Conservation (phyloP, 2,329 filamentous ascomycete species). For the Fusarium pseudonygamai region DNA sequence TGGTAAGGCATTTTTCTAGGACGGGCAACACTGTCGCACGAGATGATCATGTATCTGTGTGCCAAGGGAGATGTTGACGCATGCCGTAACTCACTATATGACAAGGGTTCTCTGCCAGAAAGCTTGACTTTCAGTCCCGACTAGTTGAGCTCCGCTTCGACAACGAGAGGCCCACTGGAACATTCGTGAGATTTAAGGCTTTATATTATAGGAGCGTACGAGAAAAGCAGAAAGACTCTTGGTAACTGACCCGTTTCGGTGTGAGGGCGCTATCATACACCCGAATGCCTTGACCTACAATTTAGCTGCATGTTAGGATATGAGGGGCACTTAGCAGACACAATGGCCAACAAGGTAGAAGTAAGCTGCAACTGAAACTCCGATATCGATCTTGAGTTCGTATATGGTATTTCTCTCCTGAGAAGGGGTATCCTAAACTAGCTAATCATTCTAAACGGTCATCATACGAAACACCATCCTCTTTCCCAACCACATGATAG, state of each 20-base stretch:
- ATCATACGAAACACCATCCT: conserved; percentile 12
- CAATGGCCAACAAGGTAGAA: too few relatives aligned
- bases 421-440: not conserved
- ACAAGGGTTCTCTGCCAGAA: too few relatives aligned
- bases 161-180: not conserved
- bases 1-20: not conserved
- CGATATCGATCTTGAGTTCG: not conserved
- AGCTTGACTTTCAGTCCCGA: not conserved
- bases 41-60: not conserved
- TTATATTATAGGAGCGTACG: too few relatives aligned
- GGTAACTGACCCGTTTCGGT: not conserved
- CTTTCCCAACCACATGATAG: conserved; percentile 23
- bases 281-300: not conserved
- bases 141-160: not conserved
- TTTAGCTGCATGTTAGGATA: not conserved
- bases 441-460: not conserved
- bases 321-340: too few relatives aligned
- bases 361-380: not conserved
- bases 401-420: not conserved
- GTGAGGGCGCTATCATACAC: too few relatives aligned
- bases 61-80: not conserved
- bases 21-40: not conserved
- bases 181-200: not conserved
- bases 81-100: not conserved
- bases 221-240: not conserved